Base-by-base conservation (phyloP, 1,139 yeast genomes). In the Saccharomyces hybrid region DNA sequence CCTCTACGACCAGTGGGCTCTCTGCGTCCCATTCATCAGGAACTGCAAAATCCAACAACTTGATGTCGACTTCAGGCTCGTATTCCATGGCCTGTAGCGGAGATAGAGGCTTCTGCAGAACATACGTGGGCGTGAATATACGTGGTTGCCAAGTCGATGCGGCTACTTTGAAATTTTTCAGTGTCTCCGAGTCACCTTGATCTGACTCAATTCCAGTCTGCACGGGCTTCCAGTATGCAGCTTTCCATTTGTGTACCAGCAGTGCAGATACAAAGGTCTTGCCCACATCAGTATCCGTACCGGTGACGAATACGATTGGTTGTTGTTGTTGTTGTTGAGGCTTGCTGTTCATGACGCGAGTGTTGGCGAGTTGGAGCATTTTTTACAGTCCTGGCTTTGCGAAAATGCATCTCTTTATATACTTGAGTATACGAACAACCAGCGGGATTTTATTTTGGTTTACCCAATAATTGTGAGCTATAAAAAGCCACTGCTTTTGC, bases 251-350 rank as follows among this genome's bases (percentile, higher is more conserved):
- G 44, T 64, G 60, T 26, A 61, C 66, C n/a, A 70, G 53, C 23
- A 69, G 49, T 0, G 71, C 58, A 28, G 72, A 65, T 8, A 69
- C 57, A 52, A 68, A 68, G 2, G 73, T 70, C 51, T 70, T 70
- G 4, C 73, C 73, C 38, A 69, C 70, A 52, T 70, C 73, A 0
- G 73, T 70, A 50, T 69, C 73, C 3, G 73, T 69, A 4, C 73
- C 73, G 1, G 73, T 69, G 2, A 70, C 61, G 49, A 70, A 70
- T 11, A 69, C 57, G 11, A 58, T 49, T 14, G 52, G 50, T 31
- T 53, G 47, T 16, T 34, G 50, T 30, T 53, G 41, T 16, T 34
- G 49, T 47, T 47, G 44, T 38, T 38, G 44, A 38, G 23, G 5
- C 2, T 38, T 8, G 25, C 25, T 38, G 44, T 38, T 38, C 44